Evolutionary conservation across 1,139 yeast species (phyloP), one percentile per base, ranked within the genome.

Genomic region (Saccharomycopsis hybrid): DNA sequence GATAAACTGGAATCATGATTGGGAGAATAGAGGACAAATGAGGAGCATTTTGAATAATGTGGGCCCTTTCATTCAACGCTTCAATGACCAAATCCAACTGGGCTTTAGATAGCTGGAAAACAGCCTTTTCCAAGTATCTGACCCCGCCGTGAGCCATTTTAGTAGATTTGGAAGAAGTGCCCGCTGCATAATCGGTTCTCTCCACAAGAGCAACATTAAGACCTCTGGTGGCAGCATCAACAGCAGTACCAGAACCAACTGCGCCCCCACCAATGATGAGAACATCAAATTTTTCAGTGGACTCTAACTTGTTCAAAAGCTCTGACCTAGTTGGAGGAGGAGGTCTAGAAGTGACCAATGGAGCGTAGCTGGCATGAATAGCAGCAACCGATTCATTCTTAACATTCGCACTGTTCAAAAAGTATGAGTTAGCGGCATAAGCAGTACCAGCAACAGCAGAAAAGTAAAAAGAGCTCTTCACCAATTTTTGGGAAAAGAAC

Each of bases 111-210:
- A 90, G 56, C 66, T 82, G 86, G 79, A 88, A 87, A 60, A 90
- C 81, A 37, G 97, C 97, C 71, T 90, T 90, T 67, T 90, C 97
- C 63, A 90, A 77, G 68, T 90, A 90, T 62, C 97, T 76, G 49
- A 90, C 97, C 63, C 97, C 97, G 57, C 97, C 97, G 65, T 90
- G 97, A 43, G 96, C 96, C 82, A 90, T 86, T 70, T 90, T 90
- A 50, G 97, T 90, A n/a, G 95, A 85, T 62, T 90, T 84, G 33
- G 96, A 88, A 3, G 96, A 85, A 13, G 97, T 90, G 44, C 96
- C 97, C 9, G 89, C 73, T 8, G 96, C 95, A 64, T 85, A 90
- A 69, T 90, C 97, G 58, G 80, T 80, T 63, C 84, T 83, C 67
- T 90, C 97, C 55, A 90, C 76, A 54, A 90, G 68, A 52, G 95